Base-by-base conservation (phyloP, 495 filamentous ascomycete species). In the Neurospora sp. region DNA sequence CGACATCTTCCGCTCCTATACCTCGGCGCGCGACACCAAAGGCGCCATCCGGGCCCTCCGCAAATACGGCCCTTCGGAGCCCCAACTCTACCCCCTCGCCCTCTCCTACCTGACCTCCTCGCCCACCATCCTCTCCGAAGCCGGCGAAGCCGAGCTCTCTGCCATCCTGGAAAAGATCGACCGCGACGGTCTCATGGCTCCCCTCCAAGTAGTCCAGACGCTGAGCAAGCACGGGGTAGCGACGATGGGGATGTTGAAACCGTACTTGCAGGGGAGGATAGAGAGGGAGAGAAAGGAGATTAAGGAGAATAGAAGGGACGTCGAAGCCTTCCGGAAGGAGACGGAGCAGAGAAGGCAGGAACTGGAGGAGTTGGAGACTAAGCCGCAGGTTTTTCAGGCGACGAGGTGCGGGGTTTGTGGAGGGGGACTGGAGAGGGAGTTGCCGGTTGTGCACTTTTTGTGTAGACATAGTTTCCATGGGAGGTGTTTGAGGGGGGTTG, bases 401-500 rank as follows among this genome's bases (percentile, higher is more conserved):
- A 93, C 93, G 53, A 87, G 96, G 16, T 99, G 96, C 78, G 89
- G 89, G 44, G 89, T 90, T 46, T 99, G 96, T 77, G 53, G 53
- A 16, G 53, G 53, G 3, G 88, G 89, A 20, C 83, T 86, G 69
- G 85, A 86, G 68, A 85, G 98, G 37, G 93, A 97, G 75, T 83
- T 98, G 42, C 96, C 96, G 4, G 91, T 89, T 0, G 94, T 98
- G 65, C 96, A 99, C 80, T 99, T 98, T 80, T 82, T 98, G 76
- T 99, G 96, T 86, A 96, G 94, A 79, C 96, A 99, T 79, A 93
- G 90, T 61, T 99, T 97, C 85, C 96, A 99, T 79, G 91, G 96
- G 81, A 86, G 92, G 38, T 97, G 93, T 82, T 85, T 96, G 69
- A 89, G 82, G 71, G 77, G 79, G 69, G 77, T 77, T 42, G 73